A percentile compares a stretch with the other conserved stretches of the same genome.
These are phyloP conservation scores for Phaeosphaeria sp. DNA, from an alignment of 2,329 filamentous ascomycete species.

Conservation along the genomic window DNA sequence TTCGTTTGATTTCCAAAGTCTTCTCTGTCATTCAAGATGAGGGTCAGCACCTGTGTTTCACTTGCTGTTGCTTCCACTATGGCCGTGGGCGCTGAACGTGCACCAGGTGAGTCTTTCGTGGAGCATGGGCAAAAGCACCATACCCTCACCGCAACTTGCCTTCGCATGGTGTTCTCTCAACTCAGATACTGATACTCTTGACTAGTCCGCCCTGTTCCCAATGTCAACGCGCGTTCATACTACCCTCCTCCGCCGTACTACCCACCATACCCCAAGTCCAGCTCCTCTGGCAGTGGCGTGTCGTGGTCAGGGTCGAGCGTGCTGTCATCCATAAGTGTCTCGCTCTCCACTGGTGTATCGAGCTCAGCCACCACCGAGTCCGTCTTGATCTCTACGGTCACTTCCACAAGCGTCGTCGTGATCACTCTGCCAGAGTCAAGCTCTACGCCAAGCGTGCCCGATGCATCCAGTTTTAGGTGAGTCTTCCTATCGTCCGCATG, in stretches of 20 bases:
- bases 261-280: constrained; percentile 9
- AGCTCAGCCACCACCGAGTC: constrained; percentile 4
- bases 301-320: constrained; percentile 7
- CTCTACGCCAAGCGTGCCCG: not conserved
- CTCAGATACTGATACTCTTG: not conserved
- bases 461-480: constrained; percentile 13
- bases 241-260: constrained; percentile 23
- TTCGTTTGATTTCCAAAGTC: constrained; percentile 2
- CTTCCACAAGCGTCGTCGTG: constrained; percentile 7
- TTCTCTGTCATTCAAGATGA: constrained; percentile 22
- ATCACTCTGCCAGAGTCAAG: constrained; percentile 5
- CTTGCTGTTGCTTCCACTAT: constrained; percentile 16
- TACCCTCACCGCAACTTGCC: not conserved
- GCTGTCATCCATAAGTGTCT: constrained; percentile 10
- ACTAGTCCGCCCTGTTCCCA: constrained; percentile 21
- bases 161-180: not conserved
- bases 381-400: constrained; percentile 6
- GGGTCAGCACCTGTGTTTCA: constrained; percentile 19
- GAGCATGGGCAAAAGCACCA: not conserved
- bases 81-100: constrained; percentile 16
- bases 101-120: constrained; percentile 19
- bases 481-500: constrained; percentile 5
- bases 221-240: constrained; percentile 28
- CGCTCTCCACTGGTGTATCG: constrained; percentile 11
- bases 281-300: constrained; percentile 7